Base-by-base conservation (phyloP, 352 stramenopile species). In the Peronosclerospora sorghi region DNA sequence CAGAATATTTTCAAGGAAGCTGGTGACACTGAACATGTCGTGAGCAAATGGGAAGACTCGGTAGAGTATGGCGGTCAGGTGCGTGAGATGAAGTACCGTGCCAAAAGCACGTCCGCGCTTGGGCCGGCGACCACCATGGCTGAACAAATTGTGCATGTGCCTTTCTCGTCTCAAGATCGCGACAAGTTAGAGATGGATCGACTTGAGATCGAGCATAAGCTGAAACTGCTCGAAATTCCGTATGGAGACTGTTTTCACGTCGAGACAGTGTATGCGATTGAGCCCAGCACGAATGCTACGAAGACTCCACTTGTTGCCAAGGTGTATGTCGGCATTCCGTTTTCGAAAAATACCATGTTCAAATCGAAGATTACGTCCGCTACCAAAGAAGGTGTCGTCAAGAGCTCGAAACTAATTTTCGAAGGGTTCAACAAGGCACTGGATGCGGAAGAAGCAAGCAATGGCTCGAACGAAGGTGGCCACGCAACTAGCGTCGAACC, bases 191-290 rank as follows among this genome's bases (percentile, higher is more conserved):
- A n/a, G n/a, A n/a, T n/a, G n/a, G n/a, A n/a, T n/a, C n/a, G n/a
- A n/a, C n/a, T n/a, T n/a, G n/a, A n/a, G n/a, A 50, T 86, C 5
- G 66, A 86, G 41, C 74, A 56, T 38, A 81, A 80, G 44, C 64
- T 88, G 35, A 55, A 64, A 27, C 41, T 88, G 35, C 68, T 83
- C 32, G 76, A 91, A 41, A 83, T 91, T 20, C 79, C 79, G 5
- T 91, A 84, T 45, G 76, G 74, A 2, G 79, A 91, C 39, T 83
- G 68, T 49, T 91, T 91, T 91, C n/a, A n/a, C n/a, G n/a, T n/a
- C n/a, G n/a, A n/a, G n/a, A n/a, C n/a, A n/a, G n/a, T n/a, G n/a
- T n/a, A n/a, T n/a, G n/a, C n/a, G n/a, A n/a, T n/a, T n/a, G n/a
- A n/a, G n/a, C n/a, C n/a, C n/a, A n/a, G n/a, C n/a, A n/a, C n/a